Evolutionary conservation across 116 monocot species (phyloP), one percentile per base, ranked within the genome.

Genomic region (Zostera marina): DNA sequence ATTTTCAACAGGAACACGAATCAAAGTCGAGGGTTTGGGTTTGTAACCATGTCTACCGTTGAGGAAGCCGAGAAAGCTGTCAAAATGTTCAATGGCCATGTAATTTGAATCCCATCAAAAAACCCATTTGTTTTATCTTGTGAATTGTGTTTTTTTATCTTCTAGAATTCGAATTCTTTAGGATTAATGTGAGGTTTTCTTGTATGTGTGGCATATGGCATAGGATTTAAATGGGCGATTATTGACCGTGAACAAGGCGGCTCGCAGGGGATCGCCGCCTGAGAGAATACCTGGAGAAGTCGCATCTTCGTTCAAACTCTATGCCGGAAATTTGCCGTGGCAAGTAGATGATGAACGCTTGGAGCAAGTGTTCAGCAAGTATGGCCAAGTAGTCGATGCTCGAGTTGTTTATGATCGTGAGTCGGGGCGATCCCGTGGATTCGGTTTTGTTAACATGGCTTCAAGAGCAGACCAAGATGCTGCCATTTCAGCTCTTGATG

Each of bases 401-500:
- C 70, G 78, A 49, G 84, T 93, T 58, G 75, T 93, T 10, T 88
- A 73, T 9, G 88, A 93, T 63, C 51, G 88, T 45, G 93, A 93
- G 44, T 65, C 81, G 43, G 88, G 88, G 8, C 79, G 93, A 8
- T 93, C 88, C 5, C 79, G 88, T 22, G 87, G 93, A 4, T 93
- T 93, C 61, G 93, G 84, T 1, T 93, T 93, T 41, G 83, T 93
- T 12, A 70, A 81, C 17, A 88, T 93, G 93, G 70, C 78, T 8
- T 66, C 93, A 43, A 61, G 75, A 25, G 49, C 54, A 9, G 93
- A 81, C 40, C 21, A 75, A 40, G 81, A 93, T 25, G 84, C 79
- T 66, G 93, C 93, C 56, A 87, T 93, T 68, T 81, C 88, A 32
- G 84, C 76, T 58, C 92, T 93, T 69, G 88, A 93, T 71, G 93